A percentile compares a stretch with the other conserved stretches of the same genome.
phyloP scores from a whole-genome alignment of 1,284 basidiomycete genomes.

The Malassezia obtusa region DNA sequence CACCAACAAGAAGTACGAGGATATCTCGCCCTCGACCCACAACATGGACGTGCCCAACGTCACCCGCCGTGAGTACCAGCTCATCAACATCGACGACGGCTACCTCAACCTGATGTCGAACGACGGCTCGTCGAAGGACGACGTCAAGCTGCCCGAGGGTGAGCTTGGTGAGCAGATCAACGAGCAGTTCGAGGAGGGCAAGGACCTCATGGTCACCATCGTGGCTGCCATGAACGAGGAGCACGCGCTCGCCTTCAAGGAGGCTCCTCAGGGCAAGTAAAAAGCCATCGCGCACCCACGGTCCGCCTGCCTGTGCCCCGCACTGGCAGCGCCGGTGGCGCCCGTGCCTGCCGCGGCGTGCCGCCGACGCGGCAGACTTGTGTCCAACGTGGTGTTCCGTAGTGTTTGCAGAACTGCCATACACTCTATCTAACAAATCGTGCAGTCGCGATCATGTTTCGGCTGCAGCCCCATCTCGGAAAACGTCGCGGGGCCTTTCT shows the following conservation, averaged over 20 bases:
- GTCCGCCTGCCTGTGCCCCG: neutral
- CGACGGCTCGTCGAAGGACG: slow-evolving; percentile 82
- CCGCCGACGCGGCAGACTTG: neutral
- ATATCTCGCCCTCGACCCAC: slow-evolving; percentile 96
- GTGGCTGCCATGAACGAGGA: slow-evolving; percentile 85
- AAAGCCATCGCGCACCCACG: neutral
- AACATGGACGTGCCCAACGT: slow-evolving; percentile 99
- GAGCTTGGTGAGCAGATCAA: slow-evolving; percentile 70
- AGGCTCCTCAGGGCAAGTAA: slow-evolving; percentile 45
- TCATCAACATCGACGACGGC: slow-evolving; percentile 59
- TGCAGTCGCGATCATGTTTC: slow-evolving; percentile 65
- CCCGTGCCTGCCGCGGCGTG: neutral
- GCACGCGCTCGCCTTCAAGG: slow-evolving; percentile 64
- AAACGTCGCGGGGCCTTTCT: slow-evolving; percentile 64
- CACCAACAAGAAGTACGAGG: slow-evolving; percentile 56
- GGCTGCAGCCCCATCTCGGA: slow-evolving; percentile 81
- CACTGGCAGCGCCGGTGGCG: no score
- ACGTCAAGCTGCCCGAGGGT: slow-evolving; percentile 83
- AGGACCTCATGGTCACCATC: slow-evolving; percentile 75
- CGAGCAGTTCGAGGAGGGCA: slow-evolving; percentile 69
- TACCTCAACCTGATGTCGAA: slow-evolving; percentile 88
- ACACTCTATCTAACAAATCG: slow-evolving; percentile 11
- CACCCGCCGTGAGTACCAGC: slow-evolving; percentile 75
- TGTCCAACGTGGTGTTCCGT: neutral
- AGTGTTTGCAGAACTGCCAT: neutral